Base-by-base conservation (phyloP, 495 filamentous ascomycete species). In the Penicillium silybi region DNA sequence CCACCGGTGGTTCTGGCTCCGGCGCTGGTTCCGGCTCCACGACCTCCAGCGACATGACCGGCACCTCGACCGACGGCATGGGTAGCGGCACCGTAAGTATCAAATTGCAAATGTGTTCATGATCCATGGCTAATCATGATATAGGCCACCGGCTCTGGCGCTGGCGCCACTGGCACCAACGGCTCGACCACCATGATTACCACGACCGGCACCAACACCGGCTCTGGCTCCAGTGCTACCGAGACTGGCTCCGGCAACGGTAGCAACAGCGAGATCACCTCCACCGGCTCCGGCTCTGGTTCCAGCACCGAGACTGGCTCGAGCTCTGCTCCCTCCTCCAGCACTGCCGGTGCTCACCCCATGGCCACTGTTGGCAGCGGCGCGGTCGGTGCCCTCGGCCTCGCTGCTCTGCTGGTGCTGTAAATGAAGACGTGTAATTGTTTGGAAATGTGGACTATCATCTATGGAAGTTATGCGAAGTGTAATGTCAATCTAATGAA, bases 371-470 rank as follows among this genome's bases (percentile, higher is more conserved):
- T 68, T 29, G 67, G 68, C 48, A 68, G 61, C 46, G 69, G 70
- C 44, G 67, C 66, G 27, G 48, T 67, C 17, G 71, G 71, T 44
- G 69, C 54, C 40, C 54, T 74, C 29, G 72, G 70, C 42, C 58
- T 75, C 37, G 67, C 70, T 46, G 73, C 72, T 37, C 49, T 76
- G 37, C 51, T 76, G 32, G 59, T 70, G n/a, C 61, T 74, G 55
- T 76, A 73, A 69, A 54, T 17, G 9, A 18, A 22, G n/a, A 1
- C 9, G 29, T 29, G 7, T 47, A 22, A 29, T 34, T 23, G 22
- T 23, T n/a, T 16, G 22, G 18, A 46, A 18, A 26, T 40, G 20
- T 50, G 35, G 48, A 23, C 43, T 44, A 51, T 44, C 20, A 51
- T 29, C 38, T 19, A 40, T 37, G 41, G 19, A 17, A 39, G 17